Percentiles rank a stretch among this genome's conserved stretches.
Evolutionary conservation across 176 grass and related monocot species (phyloP).

Genomic region (Hordeum vulgare): DNA sequence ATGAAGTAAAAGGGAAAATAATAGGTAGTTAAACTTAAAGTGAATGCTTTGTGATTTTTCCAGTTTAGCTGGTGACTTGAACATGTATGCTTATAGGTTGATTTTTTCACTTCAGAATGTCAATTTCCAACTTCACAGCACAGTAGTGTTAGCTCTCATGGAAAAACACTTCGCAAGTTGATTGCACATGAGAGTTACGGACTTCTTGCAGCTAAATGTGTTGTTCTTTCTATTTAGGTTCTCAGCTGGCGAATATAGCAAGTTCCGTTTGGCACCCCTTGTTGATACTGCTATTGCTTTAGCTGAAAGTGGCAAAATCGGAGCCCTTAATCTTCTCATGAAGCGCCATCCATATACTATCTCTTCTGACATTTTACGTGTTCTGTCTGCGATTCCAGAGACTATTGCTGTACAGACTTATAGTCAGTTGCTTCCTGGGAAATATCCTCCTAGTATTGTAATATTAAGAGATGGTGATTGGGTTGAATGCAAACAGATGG

Average conservation of each 20-base stretch:
- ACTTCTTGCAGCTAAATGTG: constrained; percentile 25
- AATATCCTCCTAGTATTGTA: constrained; percentile 49
- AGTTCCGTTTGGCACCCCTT: constrained; percentile 65
- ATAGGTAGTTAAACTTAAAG: neutral
- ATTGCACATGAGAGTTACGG: neutral
- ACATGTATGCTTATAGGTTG: neutral
- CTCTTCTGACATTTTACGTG: constrained; percentile 48
- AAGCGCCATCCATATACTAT: constrained; percentile 94
- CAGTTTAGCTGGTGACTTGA: neutral
- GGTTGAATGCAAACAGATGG: constrained; percentile 84
- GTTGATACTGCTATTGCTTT: constrained; percentile 59
- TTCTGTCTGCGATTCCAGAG: constrained; percentile 86
- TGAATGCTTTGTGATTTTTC: constrained; percentile 17
- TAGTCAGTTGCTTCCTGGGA: constrained; percentile 78
- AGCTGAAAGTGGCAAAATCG: constrained; percentile 94
- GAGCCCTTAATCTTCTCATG: constrained; percentile 91
- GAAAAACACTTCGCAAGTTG: constrained; percentile 14
- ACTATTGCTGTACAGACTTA: constrained; percentile 85
- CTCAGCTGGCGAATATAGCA: constrained; percentile 63
- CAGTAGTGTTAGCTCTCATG: constrained; percentile 1
- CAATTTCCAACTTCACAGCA: constrained; percentile 1
- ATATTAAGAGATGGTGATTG: constrained; percentile 82
- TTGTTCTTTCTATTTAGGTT: constrained; percentile 60
- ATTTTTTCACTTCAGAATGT: neutral
- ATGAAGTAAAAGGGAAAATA: neutral